Evolutionary conservation across 1,284 basidiomycete species (phyloP), one percentile per base, ranked within the genome.

Genomic region (Irpex rosettiformis): DNA sequence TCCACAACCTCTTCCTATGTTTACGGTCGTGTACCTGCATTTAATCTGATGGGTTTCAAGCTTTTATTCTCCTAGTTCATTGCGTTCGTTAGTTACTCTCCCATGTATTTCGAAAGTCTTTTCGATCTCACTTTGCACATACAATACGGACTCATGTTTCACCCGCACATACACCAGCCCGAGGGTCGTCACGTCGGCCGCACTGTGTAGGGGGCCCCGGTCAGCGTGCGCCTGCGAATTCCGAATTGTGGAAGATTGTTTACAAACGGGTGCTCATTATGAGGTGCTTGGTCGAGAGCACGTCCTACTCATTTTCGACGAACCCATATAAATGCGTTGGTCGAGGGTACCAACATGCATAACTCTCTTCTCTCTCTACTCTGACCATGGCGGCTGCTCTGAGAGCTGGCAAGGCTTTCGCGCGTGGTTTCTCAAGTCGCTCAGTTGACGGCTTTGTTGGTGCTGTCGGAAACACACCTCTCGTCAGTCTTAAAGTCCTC

Each of bases 381-480:
- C 57, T 60, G 55, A 64, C 64, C 54, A 65, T 71, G 56, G 61
- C 64, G 30, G 58, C 62, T 25, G 65, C 65, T 10, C 56, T 68
- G 55, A 59, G 60, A 22, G 59, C 66, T n/a, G n/a, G n/a, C 24
- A 62, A 61, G 52, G 61, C 60, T 29, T 58, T 70, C 21, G 37
- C 69, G 40, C 77, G 83, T 59, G 66, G 73, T n/a, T 84, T 88
- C 64, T 76, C 80, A 1, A 79, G 82, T 6, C 75, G 76, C 45
- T 69, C 84, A 22, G 90, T 91, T 29, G 78, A 90, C 58, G 94
- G 96, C 52, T 95, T 98, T 74, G 85, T 85, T 24, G 94, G 91
- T 21, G 90, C 95, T 11, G 81, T 98, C 59, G 96, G 96, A 65
- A 96, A 96, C 77, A 99, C 96, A 1, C 96, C 96, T 56, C 79